Conservation (phyloP, 2,329 filamentous ascomycete species). For the Exophiala alcalophila region DNA sequence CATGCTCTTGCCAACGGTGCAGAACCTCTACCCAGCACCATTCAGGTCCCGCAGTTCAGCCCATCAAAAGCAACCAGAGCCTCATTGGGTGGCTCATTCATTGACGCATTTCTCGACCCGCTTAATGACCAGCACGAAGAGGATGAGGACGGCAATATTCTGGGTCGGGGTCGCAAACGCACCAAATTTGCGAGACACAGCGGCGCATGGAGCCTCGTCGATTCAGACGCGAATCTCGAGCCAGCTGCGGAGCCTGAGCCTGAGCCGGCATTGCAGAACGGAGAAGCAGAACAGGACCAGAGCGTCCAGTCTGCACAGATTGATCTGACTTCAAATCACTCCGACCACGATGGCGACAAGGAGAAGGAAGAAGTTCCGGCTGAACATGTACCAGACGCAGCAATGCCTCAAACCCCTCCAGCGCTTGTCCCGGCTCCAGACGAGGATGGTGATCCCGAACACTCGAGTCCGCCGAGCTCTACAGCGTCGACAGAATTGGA, state of each 20-base stretch:
- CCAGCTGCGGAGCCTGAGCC: constrained; percentile 10
- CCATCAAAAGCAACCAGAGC: constrained; percentile 17
- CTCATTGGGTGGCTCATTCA: constrained; percentile 14
- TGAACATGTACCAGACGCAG: neutral
- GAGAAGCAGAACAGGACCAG: constrained; percentile 8
- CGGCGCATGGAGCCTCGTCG: constrained; percentile 70
- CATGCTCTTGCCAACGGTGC: neutral
- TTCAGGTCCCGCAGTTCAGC: constrained; percentile 19
- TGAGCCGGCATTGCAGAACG: constrained; percentile 6
- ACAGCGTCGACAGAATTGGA: neutral
- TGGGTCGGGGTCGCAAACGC: constrained; percentile 64
- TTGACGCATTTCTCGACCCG: constrained; percentile 24
- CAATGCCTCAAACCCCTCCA: neutral
- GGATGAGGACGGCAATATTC: constrained; percentile 63
- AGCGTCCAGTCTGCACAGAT: neutral
- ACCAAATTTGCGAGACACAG: constrained; percentile 66
- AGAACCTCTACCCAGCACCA: constrained; percentile 11
- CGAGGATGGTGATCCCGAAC: neutral
- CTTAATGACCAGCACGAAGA: too few species aligned
- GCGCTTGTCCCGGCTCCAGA: neutral
- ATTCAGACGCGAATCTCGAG: constrained; percentile 36
- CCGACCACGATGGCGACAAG: neutral
- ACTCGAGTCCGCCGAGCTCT: neutral
- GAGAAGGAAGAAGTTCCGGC: neutral
- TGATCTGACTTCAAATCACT: neutral